Base-by-base conservation (phyloP, 192 early-diverging fungal genomes). In the Jimgerdemannia flammicorona region DNA sequence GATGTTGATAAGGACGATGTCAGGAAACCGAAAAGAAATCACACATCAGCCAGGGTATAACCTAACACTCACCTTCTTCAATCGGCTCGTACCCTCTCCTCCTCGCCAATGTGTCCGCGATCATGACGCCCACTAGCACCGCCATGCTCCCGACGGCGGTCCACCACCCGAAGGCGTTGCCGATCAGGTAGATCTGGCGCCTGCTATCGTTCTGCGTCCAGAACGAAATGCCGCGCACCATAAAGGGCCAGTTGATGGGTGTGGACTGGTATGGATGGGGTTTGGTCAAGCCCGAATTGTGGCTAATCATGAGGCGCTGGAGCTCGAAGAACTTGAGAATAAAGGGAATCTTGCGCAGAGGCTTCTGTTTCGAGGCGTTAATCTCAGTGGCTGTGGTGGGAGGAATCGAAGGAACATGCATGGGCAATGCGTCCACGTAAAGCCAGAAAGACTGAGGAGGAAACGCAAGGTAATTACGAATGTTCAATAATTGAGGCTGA, bases 111-210 rank as follows among this genome's bases (percentile, higher is more conserved):
- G 88, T 77, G 78, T 98, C 92, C 7, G 89, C 82, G n/a, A 92
- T 73, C 81, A 91, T 84, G 66, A 93, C 78, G 19, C 85, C 85
- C 9, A 70, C 82, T 78, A 90, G 95, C 44, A 84, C 75, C 14
- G 84, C 82, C 69, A 95, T 78, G 44, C 87, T 71, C 0, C 78
- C 86, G 39, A 91, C 84, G 59, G 89, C 84, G 63, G 92, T 69
- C 92, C 93, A 96, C 95, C 95, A 98, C 42, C 92, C 85, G n/a
- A 95, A 49, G 14, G 94, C 91, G 84, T 99, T 97, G 29, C 96
- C 96, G 10, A 97, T 80, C 70, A 97, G 85, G 79, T 98, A 98
- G 74, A 96, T 97, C 84, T 95, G 93, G 20, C 92, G 81, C 20
- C 79, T 76, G 14, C 90, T 90, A 64, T 88, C 88, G 73, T 93